Evolutionary conservation across 176 grass and related monocot species (phyloP).

Genomic region (Alopecurus myosuroides): DNA sequence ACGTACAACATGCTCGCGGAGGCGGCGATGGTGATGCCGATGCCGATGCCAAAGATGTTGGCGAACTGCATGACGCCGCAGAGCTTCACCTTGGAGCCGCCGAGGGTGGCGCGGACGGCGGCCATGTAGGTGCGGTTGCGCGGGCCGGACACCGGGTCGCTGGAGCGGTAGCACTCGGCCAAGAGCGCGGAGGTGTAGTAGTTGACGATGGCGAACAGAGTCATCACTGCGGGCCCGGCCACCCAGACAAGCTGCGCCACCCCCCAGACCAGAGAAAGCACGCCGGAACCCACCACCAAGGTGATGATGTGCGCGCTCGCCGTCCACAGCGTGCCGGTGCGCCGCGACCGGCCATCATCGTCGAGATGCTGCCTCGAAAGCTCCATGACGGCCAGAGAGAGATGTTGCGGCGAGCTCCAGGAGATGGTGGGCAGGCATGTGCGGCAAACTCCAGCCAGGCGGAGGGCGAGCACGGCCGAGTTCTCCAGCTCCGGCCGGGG

Average conservation of each 20-base stretch:
- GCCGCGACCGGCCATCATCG: constrained; percentile 47
- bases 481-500: too few relatives aligned
- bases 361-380: constrained; percentile 12
- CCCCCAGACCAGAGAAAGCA: constrained; percentile 77
- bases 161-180: constrained; percentile 74
- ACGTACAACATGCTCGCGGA: background rate
- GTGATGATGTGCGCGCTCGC: constrained; percentile 74
- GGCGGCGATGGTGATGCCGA: constrained; percentile 2
- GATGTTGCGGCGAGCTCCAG: too few relatives aligned
- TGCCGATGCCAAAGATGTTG: background rate
- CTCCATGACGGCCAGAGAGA: too few relatives aligned
- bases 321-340: constrained; percentile 66
- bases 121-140: constrained; percentile 70
- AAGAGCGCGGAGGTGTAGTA: constrained; percentile 71
- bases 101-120: constrained; percentile 60
- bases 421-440: too few relatives aligned
- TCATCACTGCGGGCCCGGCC: constrained; percentile 47
- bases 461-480: too few relatives aligned
- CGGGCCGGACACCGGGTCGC: constrained; percentile 37
- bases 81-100: constrained; percentile 12
- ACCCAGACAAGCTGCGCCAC: constrained; percentile 80
- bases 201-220: constrained; percentile 60
- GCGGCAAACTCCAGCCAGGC: too few relatives aligned
- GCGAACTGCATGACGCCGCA: constrained; percentile 10
- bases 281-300: constrained; percentile 69